These are phyloP conservation scores for Mycena crocata DNA, from an alignment of 768 basidiomycete genomes.

Conservation along the genomic window DNA sequence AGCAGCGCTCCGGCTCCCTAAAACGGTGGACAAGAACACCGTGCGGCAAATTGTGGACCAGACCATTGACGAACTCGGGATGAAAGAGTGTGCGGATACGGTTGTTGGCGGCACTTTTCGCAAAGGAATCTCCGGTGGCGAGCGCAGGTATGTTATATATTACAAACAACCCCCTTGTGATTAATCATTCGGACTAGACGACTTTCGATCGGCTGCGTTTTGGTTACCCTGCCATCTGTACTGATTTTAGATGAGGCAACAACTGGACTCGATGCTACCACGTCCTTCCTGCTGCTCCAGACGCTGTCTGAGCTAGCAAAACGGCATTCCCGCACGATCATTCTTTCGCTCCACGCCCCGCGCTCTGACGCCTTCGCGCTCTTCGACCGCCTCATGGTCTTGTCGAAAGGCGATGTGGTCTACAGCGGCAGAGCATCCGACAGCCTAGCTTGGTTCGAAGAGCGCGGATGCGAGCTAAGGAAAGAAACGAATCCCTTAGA, in stretches of 20 bases:
- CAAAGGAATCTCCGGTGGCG: slow-evolving; percentile 63
- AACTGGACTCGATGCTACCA: slow-evolving; percentile 36
- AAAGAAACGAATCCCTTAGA: slow-evolving; percentile 58
- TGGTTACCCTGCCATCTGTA: slow-evolving; percentile 57
- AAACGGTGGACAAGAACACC: slow-evolving; percentile 40
- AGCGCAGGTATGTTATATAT: slow-evolving; percentile 40
- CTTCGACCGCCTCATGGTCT: slow-evolving; percentile 57
- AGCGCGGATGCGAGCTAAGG: slow-evolving; percentile 44
- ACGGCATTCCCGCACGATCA: slow-evolving; percentile 48
- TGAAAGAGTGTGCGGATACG: slow-evolving; percentile 55
- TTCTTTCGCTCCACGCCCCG: slow-evolving; percentile 61
- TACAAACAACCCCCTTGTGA: neutral
- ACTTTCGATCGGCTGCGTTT: slow-evolving; percentile 56
- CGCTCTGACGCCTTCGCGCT: slow-evolving; percentile 57
- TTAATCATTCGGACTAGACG: slow-evolving; percentile 33
- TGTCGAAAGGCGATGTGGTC: slow-evolving; percentile 55
- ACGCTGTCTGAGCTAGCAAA: slow-evolving; percentile 45
- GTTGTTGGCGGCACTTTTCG: slow-evolving; percentile 54
- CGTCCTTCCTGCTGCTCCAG: slow-evolving; percentile 44
- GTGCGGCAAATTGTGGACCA: slow-evolving; percentile 52
- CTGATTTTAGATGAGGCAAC: slow-evolving; percentile 57
- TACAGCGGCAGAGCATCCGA: slow-evolving; percentile 50
- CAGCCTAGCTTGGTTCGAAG: slow-evolving; percentile 50
- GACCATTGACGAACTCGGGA: slow-evolving; percentile 56
- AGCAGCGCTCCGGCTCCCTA: slow-evolving; percentile 50